Evolutionary conservation across 1,284 basidiomycete genomes (phyloP).

Genomic region (Trametes pubescens): DNA sequence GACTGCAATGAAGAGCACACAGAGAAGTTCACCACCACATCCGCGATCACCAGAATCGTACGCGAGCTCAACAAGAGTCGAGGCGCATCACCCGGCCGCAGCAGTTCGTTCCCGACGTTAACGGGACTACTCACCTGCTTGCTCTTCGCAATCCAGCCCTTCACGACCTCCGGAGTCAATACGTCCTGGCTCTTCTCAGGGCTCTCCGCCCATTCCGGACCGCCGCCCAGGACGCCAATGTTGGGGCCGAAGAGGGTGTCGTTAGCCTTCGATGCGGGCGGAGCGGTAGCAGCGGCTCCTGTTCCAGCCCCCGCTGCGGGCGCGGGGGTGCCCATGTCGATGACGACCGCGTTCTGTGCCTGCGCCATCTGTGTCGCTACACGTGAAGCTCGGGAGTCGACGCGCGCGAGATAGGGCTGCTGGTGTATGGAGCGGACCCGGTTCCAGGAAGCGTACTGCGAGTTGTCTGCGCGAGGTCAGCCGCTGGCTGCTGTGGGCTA

Average conservation of each 20-base stretch:
- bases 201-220: constrained; percentile 54
- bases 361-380: constrained; percentile 53
- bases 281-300: constrained; percentile 22
- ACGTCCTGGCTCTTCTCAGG: constrained; percentile 64
- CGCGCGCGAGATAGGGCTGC: constrained; percentile 58
- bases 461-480: constrained; percentile 48
- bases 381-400: constrained; percentile 54
- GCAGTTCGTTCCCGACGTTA: neutral
- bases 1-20: neutral
- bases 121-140: constrained; percentile 68
- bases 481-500: constrained; percentile 9
- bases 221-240: constrained; percentile 60
- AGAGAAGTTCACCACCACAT: too few species aligned
- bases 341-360: constrained; percentile 47
- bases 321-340: constrained; percentile 46
- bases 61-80: neutral
- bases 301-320: constrained; percentile 12
- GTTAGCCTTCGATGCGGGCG: constrained; percentile 45
- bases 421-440: constrained; percentile 58
- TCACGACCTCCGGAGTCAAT: constrained; percentile 80
- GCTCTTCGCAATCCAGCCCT: constrained; percentile 83
- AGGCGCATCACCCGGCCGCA: neutral
- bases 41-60: neutral
- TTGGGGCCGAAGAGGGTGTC: constrained; percentile 74
- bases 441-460: constrained; percentile 62